Conservation (phyloP, 495 filamentous ascomycete genomes). For the Penicillium verhagenii region DNA sequence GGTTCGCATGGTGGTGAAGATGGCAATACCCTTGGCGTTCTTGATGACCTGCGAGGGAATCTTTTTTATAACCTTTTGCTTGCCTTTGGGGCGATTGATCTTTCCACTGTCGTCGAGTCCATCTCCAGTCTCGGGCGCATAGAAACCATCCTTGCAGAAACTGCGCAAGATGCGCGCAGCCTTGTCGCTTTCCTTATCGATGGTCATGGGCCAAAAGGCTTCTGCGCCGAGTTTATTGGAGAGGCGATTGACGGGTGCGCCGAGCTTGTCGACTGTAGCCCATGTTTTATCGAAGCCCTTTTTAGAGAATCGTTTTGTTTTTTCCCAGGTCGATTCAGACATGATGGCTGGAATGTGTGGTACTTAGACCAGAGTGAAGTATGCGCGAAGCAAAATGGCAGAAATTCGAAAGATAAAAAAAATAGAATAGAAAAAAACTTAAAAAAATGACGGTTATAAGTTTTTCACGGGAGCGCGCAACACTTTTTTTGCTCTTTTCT, state of each 20-base stretch:
- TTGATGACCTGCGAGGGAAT: conserved; percentile 80
- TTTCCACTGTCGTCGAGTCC: conserved; percentile 35
- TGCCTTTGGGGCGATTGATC: conserved; percentile 58
- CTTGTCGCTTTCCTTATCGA: conserved; percentile 82
- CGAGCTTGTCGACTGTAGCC: conserved; percentile 51
- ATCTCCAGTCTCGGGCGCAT: conserved; percentile 37
- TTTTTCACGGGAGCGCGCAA: background rate
- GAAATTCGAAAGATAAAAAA: too few relatives aligned
- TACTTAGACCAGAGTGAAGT: too few relatives aligned
- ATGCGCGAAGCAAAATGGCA: too few relatives aligned
- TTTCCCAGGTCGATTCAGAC: conserved; percentile 37
- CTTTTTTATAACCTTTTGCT: conserved; percentile 73
- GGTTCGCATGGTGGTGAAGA: conserved; percentile 92
- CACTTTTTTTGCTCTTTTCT: too few relatives aligned
- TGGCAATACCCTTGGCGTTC: conserved; percentile 80
- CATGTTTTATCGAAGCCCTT: conserved; percentile 58
- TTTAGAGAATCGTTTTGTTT: conserved; percentile 46
- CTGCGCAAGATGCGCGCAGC: conserved; percentile 75
- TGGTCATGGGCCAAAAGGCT: conserved; percentile 76
- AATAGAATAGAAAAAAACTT: background rate
- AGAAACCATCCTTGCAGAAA: conserved; percentile 77
- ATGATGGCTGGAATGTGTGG: conserved; percentile 20
- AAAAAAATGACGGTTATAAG: too few relatives aligned
- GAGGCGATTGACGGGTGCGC: conserved; percentile 70
- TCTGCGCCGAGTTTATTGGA: conserved; percentile 73